These are phyloP conservation scores for Chalaropsis thielavioides DNA, from an alignment of 2,329 filamentous ascomycete species.

Conservation along the genomic window DNA sequence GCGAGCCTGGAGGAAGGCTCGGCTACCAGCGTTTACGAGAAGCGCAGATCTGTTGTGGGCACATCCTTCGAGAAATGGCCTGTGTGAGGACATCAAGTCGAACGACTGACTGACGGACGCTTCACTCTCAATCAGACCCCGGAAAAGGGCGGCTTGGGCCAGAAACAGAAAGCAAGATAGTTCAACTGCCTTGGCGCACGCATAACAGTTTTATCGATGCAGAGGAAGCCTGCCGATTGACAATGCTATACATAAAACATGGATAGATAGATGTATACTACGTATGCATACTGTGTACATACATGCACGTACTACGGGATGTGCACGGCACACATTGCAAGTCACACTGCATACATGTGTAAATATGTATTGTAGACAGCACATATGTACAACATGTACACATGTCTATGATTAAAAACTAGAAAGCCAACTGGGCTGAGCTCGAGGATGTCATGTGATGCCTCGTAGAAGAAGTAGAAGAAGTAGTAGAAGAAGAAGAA, in stretches of 20 bases:
- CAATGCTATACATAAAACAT: too few species aligned
- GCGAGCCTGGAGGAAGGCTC: neutral
- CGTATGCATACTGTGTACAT: too few species aligned
- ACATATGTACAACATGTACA: neutral
- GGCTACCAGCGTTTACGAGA: neutral
- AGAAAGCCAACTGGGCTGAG: slow-evolving; percentile 3
- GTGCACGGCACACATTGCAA: neutral
- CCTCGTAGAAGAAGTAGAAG: too few species aligned
- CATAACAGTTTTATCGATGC: too few species aligned
- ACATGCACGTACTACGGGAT: neutral
- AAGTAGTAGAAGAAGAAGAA: too few species aligned
- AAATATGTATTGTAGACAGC: too few species aligned
- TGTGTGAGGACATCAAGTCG: neutral
- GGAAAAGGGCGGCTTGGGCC: neutral
- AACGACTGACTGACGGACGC: neutral
- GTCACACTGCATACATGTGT: too few species aligned
- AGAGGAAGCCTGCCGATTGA: too few species aligned
- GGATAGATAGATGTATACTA: too few species aligned
- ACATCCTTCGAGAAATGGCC: neutral
- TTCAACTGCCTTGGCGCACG: too few species aligned
- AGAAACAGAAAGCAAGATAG: neutral
- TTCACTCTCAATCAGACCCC: neutral
- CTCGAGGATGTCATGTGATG: neutral
- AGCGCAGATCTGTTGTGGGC: neutral
- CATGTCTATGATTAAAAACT: neutral